Evolutionary conservation across 192 early-diverging fungal species (phyloP), one percentile per base, ranked within the genome.

Genomic region (Fimicolochytrium jonesii): DNA sequence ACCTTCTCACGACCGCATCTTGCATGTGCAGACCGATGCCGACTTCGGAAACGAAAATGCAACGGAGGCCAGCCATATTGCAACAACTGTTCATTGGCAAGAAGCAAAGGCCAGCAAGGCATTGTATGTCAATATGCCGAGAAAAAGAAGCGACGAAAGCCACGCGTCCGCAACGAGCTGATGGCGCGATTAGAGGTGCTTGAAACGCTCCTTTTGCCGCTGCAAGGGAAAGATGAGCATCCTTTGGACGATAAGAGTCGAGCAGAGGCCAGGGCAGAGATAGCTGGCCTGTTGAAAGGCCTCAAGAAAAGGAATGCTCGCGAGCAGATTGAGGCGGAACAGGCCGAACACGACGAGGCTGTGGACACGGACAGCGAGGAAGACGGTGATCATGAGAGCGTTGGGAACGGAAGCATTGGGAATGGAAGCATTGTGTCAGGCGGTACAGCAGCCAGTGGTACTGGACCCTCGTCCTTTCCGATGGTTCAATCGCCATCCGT

Each of bases 41-140:
- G 67, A 17, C 28, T 37, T 18, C 74, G 71, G 55, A 77, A 77
- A 56, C 51, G 75, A 48, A 61, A 59, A 67, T 77, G 75, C 56
- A 61, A 77, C 42, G 75, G 72, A 22, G 41, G 32, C 18, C 41
- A 35, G 10, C 75, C 75, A 11, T 42, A 28, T 18, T 77, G 75
- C 54, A 61, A 33, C 36, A 77, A 77, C 53, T 77, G 75, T 56
- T 17, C 57, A n/a, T 45, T 44, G 37, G 75, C 75, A 5, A 43
- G 60, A 17, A 33, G 17, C 6, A 18, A 42, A 32, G 76, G 75
- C 56, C 62, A 59, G 30, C 60, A 67, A 56, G 50, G 62, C 4
- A 52, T 74, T 34, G 50, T 39, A 20, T 73, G 62, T 42, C 36
- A 32, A 11, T 64, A 64, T 30, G 50, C 62, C 7, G 52, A 53